Evolutionary conservation across 805 yeast species (phyloP).

Genomic region (Candida parachauliodes): DNA sequence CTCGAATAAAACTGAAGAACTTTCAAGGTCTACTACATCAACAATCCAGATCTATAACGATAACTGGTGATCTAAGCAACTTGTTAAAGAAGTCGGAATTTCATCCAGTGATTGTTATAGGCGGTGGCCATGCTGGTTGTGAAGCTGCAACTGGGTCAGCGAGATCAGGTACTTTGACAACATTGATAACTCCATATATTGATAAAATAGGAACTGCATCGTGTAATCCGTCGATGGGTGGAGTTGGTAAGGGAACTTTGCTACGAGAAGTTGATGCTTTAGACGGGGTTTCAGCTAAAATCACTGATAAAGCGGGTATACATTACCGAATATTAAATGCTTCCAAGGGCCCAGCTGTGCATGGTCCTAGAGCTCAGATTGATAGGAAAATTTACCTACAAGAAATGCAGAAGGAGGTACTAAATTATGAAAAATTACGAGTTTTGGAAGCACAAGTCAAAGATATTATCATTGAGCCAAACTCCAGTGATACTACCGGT

Average conservation of each 20-base stretch:
- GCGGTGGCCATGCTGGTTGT: conserved; percentile 99
- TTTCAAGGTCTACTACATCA: neutral
- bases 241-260: conserved; percentile 95
- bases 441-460: conserved; percentile 75
- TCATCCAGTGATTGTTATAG: conserved; percentile 79
- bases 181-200: conserved; percentile 72
- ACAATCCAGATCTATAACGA: conserved; percentile 16
- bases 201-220: conserved; percentile 88
- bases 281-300: conserved; percentile 83
- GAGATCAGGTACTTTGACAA: conserved; percentile 68
- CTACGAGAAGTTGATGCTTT: conserved; percentile 92
- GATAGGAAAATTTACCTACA: conserved; percentile 74
- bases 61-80: conserved; percentile 34
- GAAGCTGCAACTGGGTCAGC: conserved; percentile 97
- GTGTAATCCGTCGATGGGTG: conserved; percentile 97
- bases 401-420: conserved; percentile 73
- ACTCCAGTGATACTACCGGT: conserved; percentile 29
- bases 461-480: conserved; percentile 66
- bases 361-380: conserved; percentile 98
- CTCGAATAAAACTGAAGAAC: neutral
- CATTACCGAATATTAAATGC: conserved; percentile 84
- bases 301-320: conserved; percentile 92
- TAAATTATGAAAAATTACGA: conserved; percentile 51
- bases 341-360: conserved; percentile 92
- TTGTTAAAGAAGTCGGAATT: conserved; percentile 25